phyloP scores from a whole-genome alignment of 306 rosid species.

The Herpetospermum pedunculosum region DNA sequence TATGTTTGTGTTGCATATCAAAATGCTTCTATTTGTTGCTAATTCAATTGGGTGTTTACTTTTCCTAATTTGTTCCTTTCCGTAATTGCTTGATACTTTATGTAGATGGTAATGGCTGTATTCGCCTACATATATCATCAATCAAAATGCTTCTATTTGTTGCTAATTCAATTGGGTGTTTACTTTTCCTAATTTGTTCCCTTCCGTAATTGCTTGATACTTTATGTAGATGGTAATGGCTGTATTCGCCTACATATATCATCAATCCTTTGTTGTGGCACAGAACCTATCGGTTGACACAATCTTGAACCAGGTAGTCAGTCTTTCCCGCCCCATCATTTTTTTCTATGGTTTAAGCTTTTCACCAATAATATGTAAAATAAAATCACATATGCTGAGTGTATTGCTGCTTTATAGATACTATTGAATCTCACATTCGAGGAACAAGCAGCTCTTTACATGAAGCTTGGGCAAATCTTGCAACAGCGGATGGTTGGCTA shows the following conservation, averaged over 20 bases:
- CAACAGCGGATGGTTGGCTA: slow-evolving; percentile 39
- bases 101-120: slow-evolving; percentile 99
- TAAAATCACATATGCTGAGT: neutral
- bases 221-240: slow-evolving; percentile 95
- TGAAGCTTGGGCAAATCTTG: slow-evolving; percentile 62
- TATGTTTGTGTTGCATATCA: neutral
- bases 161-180: too few relatives aligned
- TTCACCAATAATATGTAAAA: neutral
- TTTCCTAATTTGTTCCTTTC: neutral
- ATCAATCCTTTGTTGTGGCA: slow-evolving; percentile 76
- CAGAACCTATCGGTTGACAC: slow-evolving; percentile 65
- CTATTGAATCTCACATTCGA: slow-evolving; percentile 67
- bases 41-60: neutral
- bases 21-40: neutral
- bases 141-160: too few relatives aligned
- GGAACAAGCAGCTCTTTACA: slow-evolving; percentile 65
- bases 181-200: too few relatives aligned
- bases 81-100: neutral
- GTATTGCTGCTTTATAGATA: slow-evolving; percentile 30
- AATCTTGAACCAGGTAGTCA: slow-evolving; percentile 73
- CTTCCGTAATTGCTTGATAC: neutral
- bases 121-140: slow-evolving; percentile 94
- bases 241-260: slow-evolving; percentile 89
- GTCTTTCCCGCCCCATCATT: neutral
- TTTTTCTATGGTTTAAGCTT: neutral